Evolutionary conservation across 2,329 filamentous ascomycete species (phyloP), one percentile per base, ranked within the genome.

Genomic region (Clonostachys rosea): DNA sequence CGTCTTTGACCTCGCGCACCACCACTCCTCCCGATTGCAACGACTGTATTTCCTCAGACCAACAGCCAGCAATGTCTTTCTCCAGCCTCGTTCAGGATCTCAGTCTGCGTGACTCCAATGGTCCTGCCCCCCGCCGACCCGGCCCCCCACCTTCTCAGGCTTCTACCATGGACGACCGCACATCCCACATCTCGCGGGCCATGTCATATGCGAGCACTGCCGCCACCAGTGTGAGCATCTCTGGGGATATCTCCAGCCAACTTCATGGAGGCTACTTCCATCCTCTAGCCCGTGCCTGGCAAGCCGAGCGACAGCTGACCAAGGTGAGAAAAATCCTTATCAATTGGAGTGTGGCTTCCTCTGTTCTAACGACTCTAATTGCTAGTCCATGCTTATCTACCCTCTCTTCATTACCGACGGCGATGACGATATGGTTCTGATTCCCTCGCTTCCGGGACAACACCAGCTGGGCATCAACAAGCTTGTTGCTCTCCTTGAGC

Each of bases 301-400:
- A 94, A 66, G 84, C 87, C 34, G 88, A 92, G 71, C 79, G 87
- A 55, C 88, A 92, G 70, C 75, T 94, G 64, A 92, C 89, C 52
- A 92, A 92, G 83, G 88, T 89, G 56, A 48, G 74, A 59, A 43
- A 30, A 30, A 10, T 4, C 14, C 10, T 18, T 45, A 39, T 30
- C 34, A 17, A 30, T 33, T 18, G n/a, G 42, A 34, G n/a, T 43
- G 16, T n/a, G 11, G 14, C 18, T 9, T 17, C 18, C 5, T 17
- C n/a, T 14, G 11, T 40, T 10, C 24, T 40, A 30, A 30, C 24
- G 14, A 10, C 8, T 40, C 14, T 17, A 20, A 9, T 30, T 30
- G 24, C 11, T 59, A 96, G 90, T 94, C 91, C 36, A 97, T 97
- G 94, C 86, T 99, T 60, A 96, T 99, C 61, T 97, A 95, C 70